A percentile compares a stretch with the other conserved stretches of the same genome.
These are phyloP conservation scores for Oldenlandia corymbosa DNA, from an alignment of 257 asterid genomes.

Conservation along the genomic window DNA sequence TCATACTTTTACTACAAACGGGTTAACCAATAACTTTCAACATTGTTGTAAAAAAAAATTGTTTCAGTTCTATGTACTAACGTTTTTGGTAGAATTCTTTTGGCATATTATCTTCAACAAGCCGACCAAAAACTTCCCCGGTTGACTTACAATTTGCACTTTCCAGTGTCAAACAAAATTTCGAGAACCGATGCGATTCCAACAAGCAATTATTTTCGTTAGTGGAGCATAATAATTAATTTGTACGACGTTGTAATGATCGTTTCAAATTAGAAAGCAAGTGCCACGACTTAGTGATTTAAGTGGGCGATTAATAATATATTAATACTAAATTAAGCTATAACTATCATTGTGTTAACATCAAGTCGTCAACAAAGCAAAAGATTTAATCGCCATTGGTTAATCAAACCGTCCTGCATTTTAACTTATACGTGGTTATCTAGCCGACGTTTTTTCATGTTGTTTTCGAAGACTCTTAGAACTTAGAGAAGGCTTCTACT, in stretches of 20 bases:
- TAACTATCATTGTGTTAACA: background rate
- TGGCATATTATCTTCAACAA: background rate
- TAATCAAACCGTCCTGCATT: background rate
- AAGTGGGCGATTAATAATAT: background rate
- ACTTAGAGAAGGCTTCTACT: no score
- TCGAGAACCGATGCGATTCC: background rate
- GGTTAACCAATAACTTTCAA: no score
- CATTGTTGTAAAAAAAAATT: no score
- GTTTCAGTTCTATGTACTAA: no score
- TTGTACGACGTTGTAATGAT: background rate
- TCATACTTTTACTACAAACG: no score
- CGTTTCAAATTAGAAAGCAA: background rate
- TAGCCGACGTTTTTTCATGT: slow-evolving; percentile 5
- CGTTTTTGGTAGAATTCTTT: no score
- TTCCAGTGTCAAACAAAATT: no score
- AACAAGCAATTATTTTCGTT: background rate
- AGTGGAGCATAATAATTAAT: no score
- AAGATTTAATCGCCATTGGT: slow-evolving; percentile 2
- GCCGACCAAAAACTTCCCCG: background rate
- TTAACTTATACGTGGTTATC: background rate
- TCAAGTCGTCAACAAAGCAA: background rate
- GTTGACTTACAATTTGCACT: no score
- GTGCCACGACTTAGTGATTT: background rate
- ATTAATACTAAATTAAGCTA: no score
- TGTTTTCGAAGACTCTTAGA: no score